Base-by-base conservation (phyloP, 2,329 filamentous ascomycete genomes). In the Ophiostoma sp. region DNA sequence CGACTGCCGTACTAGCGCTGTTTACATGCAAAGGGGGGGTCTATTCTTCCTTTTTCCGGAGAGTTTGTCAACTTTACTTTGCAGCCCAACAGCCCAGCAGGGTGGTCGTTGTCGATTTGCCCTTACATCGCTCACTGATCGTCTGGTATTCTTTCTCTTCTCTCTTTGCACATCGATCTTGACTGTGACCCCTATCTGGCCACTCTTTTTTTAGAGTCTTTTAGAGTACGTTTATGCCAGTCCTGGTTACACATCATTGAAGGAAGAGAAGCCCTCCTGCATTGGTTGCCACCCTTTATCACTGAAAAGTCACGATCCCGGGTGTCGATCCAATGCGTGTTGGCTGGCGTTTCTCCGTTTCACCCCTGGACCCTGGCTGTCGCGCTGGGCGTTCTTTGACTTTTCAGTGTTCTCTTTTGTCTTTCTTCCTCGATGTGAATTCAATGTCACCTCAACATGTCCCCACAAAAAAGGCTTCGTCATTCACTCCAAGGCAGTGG, bases 391-490 rank as follows among this genome's bases (percentile, higher is more conserved):
- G 12, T 59, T 59, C 22, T 59, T 59, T 19, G 4, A 33, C 9
- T 33, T 59, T 8, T 59, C 12, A 8, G 3, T 33, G 1, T 33
- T 55, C 11, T 28, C 28, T 59, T 59, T 3, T 55, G 50, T 28
- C 42, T 15, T 22, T 22, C 6, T 55, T 55, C n/a, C 9, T 15
- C 22, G n/a, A n/a, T 3, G 50, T 3, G 12, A 2, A 22, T 12
- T 25, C 50, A 28, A 55, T 55, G 50, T 28, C 22, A 55, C 55
- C 55, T 33, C 28, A 12, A 22, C 9, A 6, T 19, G 28, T 31
- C 55, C 17, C 55, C 55, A 59, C 15, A 55, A 25, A 55, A 59
- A 59, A 59, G 55, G 55, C 55, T 59, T 59, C 55, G 55, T 59
- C 55, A 59, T 33, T 33, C 55, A 3, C 2, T 9, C 28, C 11